phyloP scores from a whole-genome alignment of 2,329 filamentous ascomycete species.

The Sphaerulina vaccinii region DNA sequence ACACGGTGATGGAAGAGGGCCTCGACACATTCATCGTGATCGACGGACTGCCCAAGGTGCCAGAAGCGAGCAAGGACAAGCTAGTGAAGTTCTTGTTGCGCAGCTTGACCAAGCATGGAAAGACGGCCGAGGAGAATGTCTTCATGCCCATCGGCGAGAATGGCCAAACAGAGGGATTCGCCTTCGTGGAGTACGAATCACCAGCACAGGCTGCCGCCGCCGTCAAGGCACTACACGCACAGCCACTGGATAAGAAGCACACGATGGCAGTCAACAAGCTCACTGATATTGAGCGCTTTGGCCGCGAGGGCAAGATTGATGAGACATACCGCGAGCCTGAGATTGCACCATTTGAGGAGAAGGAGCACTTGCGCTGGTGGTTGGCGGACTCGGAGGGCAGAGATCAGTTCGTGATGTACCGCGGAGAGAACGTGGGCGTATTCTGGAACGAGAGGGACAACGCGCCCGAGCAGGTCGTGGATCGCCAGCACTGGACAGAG shows the following conservation, averaged over 20 bases:
- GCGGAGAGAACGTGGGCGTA: slow-evolving; percentile 85
- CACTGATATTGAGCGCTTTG: slow-evolving; percentile 95
- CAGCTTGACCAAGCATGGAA: slow-evolving; percentile 84
- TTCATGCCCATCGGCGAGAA: slow-evolving; percentile 92
- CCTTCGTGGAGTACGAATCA: slow-evolving; percentile 94
- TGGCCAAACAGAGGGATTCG: slow-evolving; percentile 84
- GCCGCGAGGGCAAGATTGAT: slow-evolving; percentile 87
- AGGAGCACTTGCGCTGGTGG: slow-evolving; percentile 94
- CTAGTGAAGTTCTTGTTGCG: slow-evolving; percentile 93
- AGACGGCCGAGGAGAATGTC: slow-evolving; percentile 79
- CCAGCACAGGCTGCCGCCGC: slow-evolving; percentile 86
- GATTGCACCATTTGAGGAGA: slow-evolving; percentile 81
- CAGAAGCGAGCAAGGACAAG: slow-evolving; percentile 87
- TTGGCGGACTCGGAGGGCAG: slow-evolving; percentile 83
- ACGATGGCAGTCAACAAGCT: slow-evolving; percentile 95
- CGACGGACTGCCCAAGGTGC: slow-evolving; percentile 88
- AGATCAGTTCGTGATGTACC: slow-evolving; percentile 95
- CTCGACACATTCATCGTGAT: slow-evolving; percentile 95
- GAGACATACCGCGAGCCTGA: slow-evolving; percentile 83
- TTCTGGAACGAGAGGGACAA: slow-evolving; percentile 99
- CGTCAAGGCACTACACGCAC: slow-evolving; percentile 81
- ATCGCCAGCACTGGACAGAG: slow-evolving; percentile 95
- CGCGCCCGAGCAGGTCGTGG: slow-evolving; percentile 79
- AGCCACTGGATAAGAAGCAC: slow-evolving; percentile 94
- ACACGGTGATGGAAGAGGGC: slow-evolving; percentile 92